Conservation (phyloP, 257 asterid species). For the Lantana camara region DNA sequence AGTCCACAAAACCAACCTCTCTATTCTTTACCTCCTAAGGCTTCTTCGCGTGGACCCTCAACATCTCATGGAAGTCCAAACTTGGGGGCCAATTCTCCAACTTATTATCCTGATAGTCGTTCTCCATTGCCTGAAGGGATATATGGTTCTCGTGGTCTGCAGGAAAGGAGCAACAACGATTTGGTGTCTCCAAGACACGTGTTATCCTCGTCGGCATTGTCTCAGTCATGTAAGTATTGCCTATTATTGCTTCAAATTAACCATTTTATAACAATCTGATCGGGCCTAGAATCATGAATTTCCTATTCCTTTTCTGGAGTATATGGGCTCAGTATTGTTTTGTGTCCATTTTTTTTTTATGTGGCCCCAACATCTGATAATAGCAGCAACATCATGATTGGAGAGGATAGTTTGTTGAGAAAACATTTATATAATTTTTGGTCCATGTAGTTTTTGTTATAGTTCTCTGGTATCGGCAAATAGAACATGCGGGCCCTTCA, state of each 20-base stretch:
- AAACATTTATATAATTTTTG: neutral
- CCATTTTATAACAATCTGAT: neutral
- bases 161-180: constrained; percentile 19
- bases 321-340: neutral
- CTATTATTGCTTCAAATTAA: neutral
- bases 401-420: neutral
- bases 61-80: constrained; percentile 18
- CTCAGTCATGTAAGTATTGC: constrained; percentile 46
- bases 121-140: constrained; percentile 36
- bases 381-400: neutral
- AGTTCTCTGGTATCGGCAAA: neutral
- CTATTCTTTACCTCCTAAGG: constrained; percentile 15
- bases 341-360: neutral
- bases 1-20: constrained; percentile 13
- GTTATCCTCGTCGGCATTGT: constrained; percentile 28
- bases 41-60: constrained; percentile 34
- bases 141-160: constrained; percentile 32
- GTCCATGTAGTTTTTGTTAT: neutral
- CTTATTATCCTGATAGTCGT: constrained; percentile 24
- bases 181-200: constrained; percentile 33
- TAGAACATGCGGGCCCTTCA: neutral
- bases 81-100: constrained; percentile 31
- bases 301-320: neutral
- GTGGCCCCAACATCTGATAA: neutral
- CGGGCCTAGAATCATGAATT: neutral